Conservation (phyloP, 768 basidiomycete species). For the Suillus hirtellus region DNA sequence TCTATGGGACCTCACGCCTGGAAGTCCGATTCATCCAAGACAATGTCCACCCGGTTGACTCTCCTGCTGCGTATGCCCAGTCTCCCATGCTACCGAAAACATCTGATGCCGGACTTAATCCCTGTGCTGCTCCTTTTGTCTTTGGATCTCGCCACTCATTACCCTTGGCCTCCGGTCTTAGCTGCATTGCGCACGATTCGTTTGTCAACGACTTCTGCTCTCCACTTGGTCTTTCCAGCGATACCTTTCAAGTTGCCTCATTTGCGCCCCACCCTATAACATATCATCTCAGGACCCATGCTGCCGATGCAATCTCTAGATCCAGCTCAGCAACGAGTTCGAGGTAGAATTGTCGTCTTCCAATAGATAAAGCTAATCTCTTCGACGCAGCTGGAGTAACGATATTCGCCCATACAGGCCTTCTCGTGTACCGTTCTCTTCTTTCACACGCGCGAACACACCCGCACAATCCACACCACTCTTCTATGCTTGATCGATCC, state of each 20-base stretch:
- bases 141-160: conserved; percentile 17
- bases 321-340: conserved; percentile 36
- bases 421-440: conserved; percentile 16
- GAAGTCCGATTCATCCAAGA: conserved; percentile 38
- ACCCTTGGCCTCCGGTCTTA: conserved; percentile 5
- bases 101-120: conserved; percentile 30
- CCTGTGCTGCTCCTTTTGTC: conserved; percentile 34
- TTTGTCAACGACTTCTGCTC: conserved; percentile 10
- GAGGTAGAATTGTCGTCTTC: conserved; percentile 24
- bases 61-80: conserved; percentile 12
- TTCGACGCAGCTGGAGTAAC: conserved; percentile 30
- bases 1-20: conserved; percentile 52
- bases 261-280: conserved; percentile 28
- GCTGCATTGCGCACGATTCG: conserved; percentile 9
- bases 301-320: conserved; percentile 29
- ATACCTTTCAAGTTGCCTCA: conserved; percentile 16
- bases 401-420: conserved; percentile 23
- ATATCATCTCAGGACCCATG: conserved; percentile 17
- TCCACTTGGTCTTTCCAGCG: conserved; percentile 21
- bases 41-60: conserved; percentile 8
- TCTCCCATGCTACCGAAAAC: conserved; percentile 13
- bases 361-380: conserved; percentile 2
- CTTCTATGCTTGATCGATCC: conserved; percentile 22
- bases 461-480: conserved; percentile 13
- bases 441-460: conserved; percentile 19